phyloP scores from a whole-genome alignment of 2,329 filamentous ascomycete species.

The Talaromyces albobiverticillius region DNA sequence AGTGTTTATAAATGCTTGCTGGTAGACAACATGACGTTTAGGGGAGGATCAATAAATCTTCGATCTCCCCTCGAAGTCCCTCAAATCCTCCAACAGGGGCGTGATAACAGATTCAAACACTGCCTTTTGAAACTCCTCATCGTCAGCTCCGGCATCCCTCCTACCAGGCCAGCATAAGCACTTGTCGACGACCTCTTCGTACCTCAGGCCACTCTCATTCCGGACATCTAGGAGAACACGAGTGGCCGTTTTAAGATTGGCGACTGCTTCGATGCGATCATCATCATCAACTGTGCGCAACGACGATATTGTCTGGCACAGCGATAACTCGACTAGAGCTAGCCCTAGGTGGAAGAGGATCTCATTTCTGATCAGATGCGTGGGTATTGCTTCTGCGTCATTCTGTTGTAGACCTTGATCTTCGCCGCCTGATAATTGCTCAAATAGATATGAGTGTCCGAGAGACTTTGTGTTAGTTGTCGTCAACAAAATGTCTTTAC shows the following conservation, averaged over 20 bases:
- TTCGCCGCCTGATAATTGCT: neutral
- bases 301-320: conserved; percentile 18
- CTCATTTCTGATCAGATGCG: conserved; percentile 10
- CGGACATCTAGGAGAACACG: conserved; percentile 15
- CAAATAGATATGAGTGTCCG: conserved; percentile 12
- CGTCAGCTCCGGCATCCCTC: neutral
- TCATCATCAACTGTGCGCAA: conserved; percentile 17
- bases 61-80: neutral
- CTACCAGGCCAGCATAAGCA: conserved; percentile 14
- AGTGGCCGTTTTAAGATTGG: conserved; percentile 21
- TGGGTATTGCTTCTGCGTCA: neutral
- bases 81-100: conserved; percentile 1
- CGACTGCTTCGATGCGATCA: conserved; percentile 14
- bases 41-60: conserved; percentile 1
- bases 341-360: conserved; percentile 17
- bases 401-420: neutral
- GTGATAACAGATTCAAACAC: neutral
- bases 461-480: neutral
- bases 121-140: neutral
- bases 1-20: too few species aligned
- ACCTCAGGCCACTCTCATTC: conserved; percentile 18
- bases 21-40: too few species aligned
- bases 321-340: conserved; percentile 19
- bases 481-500: conserved; percentile 18
- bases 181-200: conserved; percentile 12